Evolutionary conservation across 1,284 basidiomycete species (phyloP).

Genomic region (Kalmanozyma brasiliensis): DNA sequence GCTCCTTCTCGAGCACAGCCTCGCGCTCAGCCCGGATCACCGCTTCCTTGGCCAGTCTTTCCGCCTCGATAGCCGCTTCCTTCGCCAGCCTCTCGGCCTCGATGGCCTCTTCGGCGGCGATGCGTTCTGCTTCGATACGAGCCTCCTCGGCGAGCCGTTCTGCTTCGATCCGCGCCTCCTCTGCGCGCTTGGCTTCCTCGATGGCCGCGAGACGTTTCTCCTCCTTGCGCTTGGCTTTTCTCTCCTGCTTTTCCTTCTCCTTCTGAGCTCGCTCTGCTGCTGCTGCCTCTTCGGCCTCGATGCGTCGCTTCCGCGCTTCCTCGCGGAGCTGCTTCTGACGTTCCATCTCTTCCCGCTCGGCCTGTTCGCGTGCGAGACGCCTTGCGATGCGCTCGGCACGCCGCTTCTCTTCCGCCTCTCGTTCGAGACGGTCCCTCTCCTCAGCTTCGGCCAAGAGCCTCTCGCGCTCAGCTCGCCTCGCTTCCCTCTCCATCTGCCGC

Average conservation of each 20-base stretch:
- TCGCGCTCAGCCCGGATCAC: conserved; percentile 31
- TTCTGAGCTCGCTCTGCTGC: conserved; percentile 18
- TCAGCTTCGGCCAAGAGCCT: conserved; percentile 8
- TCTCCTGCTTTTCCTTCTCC: conserved; percentile 32
- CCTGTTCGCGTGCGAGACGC: conserved; percentile 21
- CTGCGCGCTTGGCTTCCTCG: conserved; percentile 20
- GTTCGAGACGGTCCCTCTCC: conserved; percentile 6
- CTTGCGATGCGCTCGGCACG: conserved; percentile 32
- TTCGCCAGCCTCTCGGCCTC: conserved; percentile 8
- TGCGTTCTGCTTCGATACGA: neutral
- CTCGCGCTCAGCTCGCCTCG: conserved; percentile 20
- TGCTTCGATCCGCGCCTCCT: conserved; percentile 14
- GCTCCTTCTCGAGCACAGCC: conserved; percentile 38
- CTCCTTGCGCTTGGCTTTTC: conserved; percentile 19
- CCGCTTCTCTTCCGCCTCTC: conserved; percentile 11
- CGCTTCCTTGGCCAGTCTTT: conserved; percentile 30
- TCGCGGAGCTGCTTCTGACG: conserved; percentile 13
- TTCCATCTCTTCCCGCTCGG: conserved; percentile 21
- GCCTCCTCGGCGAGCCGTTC: no score
- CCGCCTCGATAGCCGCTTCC: conserved; percentile 45
- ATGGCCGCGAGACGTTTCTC: conserved; percentile 18
- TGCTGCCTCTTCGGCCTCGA: conserved; percentile 29
- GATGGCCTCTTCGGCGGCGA: conserved; percentile 11
- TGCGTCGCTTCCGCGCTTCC: conserved; percentile 23
- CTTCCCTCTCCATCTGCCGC: conserved; percentile 7